A percentile compares a stretch with the other conserved stretches of the same genome.
These are phyloP conservation scores for Hymenoscyphus linearis DNA, from an alignment of 2,329 filamentous ascomycete genomes.

Conservation along the genomic window DNA sequence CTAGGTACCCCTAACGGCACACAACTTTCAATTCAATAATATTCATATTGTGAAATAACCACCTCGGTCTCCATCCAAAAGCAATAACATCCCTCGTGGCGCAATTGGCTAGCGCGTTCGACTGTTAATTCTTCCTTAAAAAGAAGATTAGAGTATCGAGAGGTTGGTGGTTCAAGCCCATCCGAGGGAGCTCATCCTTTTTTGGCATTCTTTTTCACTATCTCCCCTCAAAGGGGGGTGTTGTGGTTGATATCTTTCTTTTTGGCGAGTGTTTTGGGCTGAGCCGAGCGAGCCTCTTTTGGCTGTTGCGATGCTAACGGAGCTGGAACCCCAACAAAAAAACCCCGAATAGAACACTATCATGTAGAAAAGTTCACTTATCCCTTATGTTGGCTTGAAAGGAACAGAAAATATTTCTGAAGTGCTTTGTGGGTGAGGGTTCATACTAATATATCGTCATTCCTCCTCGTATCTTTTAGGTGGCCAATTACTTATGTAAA, in stretches of 20 bases:
- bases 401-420: too few relatives aligned
- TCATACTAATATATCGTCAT: too few relatives aligned
- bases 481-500: too few relatives aligned
- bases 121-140: neutral
- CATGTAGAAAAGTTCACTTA: too few relatives aligned
- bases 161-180: slow-evolving; percentile 7
- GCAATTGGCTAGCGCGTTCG: slow-evolving; percentile 8
- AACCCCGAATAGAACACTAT: too few relatives aligned
- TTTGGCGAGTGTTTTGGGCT: too few relatives aligned
- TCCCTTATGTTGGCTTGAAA: too few relatives aligned
- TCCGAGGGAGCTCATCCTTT: neutral
- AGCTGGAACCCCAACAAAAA: too few relatives aligned
- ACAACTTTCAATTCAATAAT: neutral
- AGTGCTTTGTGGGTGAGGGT: too few relatives aligned
- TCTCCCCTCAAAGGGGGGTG: neutral
- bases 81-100: slow-evolving; percentile 1
- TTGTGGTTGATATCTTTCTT: neutral
- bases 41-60: neutral
- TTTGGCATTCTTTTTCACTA: neutral
- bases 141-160: neutral
- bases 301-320: too few relatives aligned
- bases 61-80: neutral
- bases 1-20: neutral
- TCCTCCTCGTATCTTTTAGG: too few relatives aligned
- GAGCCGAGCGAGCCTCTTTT: too few relatives aligned